Evolutionary conservation across 2,329 filamentous ascomycete species (phyloP), one percentile per base, ranked within the genome.

Genomic region (Ophiosphaerella herpotricha): DNA sequence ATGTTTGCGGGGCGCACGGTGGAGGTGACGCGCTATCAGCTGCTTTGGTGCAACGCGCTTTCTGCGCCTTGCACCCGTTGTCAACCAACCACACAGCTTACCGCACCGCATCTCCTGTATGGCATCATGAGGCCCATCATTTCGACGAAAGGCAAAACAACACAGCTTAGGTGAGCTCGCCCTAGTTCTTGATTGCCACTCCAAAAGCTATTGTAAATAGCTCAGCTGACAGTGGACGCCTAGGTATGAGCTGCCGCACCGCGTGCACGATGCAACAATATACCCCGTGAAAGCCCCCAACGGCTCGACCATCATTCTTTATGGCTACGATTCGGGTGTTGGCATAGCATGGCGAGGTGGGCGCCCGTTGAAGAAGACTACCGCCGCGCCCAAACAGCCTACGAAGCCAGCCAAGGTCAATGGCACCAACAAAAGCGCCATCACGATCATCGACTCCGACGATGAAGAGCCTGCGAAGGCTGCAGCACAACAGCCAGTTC

Each of bases 41-140:
- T 54, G 48, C 54, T 61, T 58, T 56, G 58, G 55, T 49, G 37
- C 45, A 48, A 54, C 63, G 61, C 63, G 61, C 56, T 54, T 62
- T 50, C 50, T 12, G 39, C n/a, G 42, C 43, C n/a, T 36, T 8
- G 4, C 18, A 14, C 13, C 11, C 4, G 14, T 7, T 36, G n/a
- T 23, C 43, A 42, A 38, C 51, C 13, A 29, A 5, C 35, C 21
- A 18, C 49, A 36, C 18, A 36, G 34, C 34, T 16, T 16, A 36
- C 21, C 44, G 23, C 39, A 13, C 35, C 18, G 7, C 24, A 31
- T 14, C n/a, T n/a, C 34, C 36, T 26, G 16, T 38, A 55, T 45
- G 38, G 40, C 47, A 55, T 41, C 74, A 96, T 86, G 74, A 88
- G 87, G 64, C 92, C 92, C 89, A 96, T 97, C 41, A 52, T 68